These are phyloP conservation scores for Aspergillus pseudoviridinutans DNA, from an alignment of 2,329 filamentous ascomycete genomes.

Conservation along the genomic window DNA sequence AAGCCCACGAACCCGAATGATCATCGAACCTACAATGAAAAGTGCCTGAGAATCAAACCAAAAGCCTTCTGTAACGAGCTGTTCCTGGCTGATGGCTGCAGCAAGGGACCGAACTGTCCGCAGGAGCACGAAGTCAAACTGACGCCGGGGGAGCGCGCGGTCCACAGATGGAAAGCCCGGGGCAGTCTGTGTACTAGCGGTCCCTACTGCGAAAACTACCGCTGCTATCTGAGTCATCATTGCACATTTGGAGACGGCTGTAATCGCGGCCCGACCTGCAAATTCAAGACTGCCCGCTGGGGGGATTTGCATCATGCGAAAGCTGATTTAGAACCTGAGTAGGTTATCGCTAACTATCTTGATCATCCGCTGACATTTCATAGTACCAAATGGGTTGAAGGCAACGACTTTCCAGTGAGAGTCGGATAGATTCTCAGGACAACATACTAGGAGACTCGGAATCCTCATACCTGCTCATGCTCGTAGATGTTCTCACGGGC, in stretches of 20 bases:
- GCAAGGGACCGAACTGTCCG: not conserved
- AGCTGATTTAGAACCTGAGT: not conserved
- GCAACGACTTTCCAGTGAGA: not conserved
- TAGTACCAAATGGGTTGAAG: not conserved
- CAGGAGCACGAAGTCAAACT: conserved; percentile 8
- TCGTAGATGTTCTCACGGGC: too few species aligned
- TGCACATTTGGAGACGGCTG: conserved; percentile 3
- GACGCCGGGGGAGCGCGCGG: conserved; percentile 1
- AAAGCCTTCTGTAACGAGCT: conserved; percentile 9
- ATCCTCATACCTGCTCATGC: too few species aligned
- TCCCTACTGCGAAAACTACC: conserved; percentile 4
- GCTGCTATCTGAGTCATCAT: conserved; percentile 13
- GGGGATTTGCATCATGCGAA: not conserved
- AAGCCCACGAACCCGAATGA: not conserved
- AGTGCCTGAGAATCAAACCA: not conserved
- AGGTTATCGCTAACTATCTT: not conserved
- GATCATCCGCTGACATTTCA: not conserved
- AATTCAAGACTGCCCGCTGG: not conserved
- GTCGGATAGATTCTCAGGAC: not conserved
- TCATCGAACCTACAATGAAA: not conserved
- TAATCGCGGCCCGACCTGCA: not conserved
- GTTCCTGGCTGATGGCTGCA: conserved; percentile 5
- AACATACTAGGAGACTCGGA: too few species aligned
- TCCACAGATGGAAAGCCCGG: conserved; percentile 10
- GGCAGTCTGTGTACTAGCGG: conserved; percentile 3